Evolutionary conservation across 257 asterid genomes (phyloP).

Genomic region (Orobanche coerulescens): DNA sequence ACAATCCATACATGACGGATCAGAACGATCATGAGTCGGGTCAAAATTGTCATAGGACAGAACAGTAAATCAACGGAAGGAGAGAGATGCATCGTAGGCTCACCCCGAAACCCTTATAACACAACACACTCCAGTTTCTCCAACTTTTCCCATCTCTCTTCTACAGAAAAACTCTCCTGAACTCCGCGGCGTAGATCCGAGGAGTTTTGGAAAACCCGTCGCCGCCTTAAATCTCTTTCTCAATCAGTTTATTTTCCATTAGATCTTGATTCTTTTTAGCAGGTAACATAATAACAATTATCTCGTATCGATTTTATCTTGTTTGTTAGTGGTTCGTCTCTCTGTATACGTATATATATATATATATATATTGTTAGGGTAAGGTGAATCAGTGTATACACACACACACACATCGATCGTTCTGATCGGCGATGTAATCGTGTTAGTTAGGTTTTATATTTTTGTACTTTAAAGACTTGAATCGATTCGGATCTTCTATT

Average conservation of each 20-base stretch:
- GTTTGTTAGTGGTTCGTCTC: background rate
- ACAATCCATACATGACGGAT: no score
- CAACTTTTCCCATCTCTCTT: background rate
- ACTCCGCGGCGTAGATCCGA: conserved; percentile 62
- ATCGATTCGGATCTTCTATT: background rate
- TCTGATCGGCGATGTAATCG: conserved; percentile 16
- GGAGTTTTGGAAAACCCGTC: conserved; percentile 33
- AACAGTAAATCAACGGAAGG: conserved; percentile 18
- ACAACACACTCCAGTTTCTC: no score
- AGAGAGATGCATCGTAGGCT: conserved; percentile 20
- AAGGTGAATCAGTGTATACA: background rate
- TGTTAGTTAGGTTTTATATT: background rate
- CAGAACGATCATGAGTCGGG: background rate
- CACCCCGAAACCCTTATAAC: conserved; percentile 35
- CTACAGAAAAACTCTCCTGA: conserved; percentile 15
- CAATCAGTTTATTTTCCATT: conserved; percentile 3
- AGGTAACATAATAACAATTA: conserved; percentile 19
- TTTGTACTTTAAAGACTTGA: background rate
- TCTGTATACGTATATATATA: background rate
- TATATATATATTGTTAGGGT: background rate
- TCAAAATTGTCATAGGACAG: conserved; percentile 18
- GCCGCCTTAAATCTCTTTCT: conserved; percentile 14
- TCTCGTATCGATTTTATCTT: background rate
- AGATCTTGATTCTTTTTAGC: conserved; percentile 26
- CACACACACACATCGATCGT: background rate